Evolutionary conservation across 306 rosid genomes (phyloP).

Genomic region (Vachellia pachyceras): DNA sequence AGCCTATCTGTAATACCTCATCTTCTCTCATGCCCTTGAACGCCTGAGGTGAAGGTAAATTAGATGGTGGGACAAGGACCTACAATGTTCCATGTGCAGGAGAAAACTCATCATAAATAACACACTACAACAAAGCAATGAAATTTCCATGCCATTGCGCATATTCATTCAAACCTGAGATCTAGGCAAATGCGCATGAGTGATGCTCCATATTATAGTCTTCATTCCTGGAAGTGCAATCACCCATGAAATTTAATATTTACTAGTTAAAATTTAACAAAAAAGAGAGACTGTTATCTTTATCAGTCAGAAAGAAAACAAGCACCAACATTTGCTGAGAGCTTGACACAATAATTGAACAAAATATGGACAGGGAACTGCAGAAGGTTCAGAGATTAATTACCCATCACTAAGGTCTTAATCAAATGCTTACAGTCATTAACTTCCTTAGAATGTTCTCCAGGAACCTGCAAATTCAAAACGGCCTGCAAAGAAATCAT

Average conservation of each 20-base stretch:
- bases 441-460: constrained; percentile 94
- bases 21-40: constrained; percentile 98
- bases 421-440: constrained; percentile 94
- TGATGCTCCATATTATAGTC: constrained; percentile 98
- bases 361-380: constrained; percentile 21
- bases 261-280: constrained; percentile 1
- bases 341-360: not conserved
- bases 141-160: constrained; percentile 32
- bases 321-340: constrained; percentile 27
- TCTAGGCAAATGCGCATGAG: constrained; percentile 94
- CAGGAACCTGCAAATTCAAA: constrained; percentile 85
- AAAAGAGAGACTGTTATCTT: not conserved
- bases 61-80: constrained; percentile 83
- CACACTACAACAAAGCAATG: constrained; percentile 35
- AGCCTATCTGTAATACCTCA: constrained; percentile 65
- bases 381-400: constrained; percentile 42
- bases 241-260: constrained; percentile 12
- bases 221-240: constrained; percentile 82
- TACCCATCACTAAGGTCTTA: constrained; percentile 98
- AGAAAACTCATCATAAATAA: constrained; percentile 63
- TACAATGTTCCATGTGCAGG: constrained; percentile 57
- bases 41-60: constrained; percentile 77
- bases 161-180: constrained; percentile 72
- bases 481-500: constrained; percentile 84
- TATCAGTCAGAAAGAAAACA: not conserved